Percentiles rank a stretch among this genome's conserved stretches.
phyloP scores from a whole-genome alignment of 2,329 filamentous ascomycete species.

The Pseudopithomyces chartarum region DNA sequence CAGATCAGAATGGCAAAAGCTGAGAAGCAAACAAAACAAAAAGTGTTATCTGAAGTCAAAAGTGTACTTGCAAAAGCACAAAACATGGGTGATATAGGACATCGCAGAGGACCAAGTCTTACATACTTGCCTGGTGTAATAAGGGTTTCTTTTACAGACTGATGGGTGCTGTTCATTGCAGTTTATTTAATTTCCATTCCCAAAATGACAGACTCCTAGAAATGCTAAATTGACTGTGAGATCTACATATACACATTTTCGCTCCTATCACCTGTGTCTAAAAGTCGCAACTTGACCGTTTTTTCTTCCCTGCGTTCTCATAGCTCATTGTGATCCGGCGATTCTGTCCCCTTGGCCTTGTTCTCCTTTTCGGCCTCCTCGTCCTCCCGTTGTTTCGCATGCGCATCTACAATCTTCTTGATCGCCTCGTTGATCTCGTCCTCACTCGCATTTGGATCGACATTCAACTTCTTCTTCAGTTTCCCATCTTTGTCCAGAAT shows the following conservation, averaged over 20 bases:
- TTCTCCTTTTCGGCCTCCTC: conserved; percentile 22
- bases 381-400: conserved; percentile 14
- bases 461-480: conserved; percentile 30
- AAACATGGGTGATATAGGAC: too few relatives aligned
- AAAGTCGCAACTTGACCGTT: neutral
- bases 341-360: conserved; percentile 9
- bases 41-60: too few relatives aligned
- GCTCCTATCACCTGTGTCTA: neutral
- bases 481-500: conserved; percentile 25
- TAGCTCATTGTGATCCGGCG: conserved; percentile 23
- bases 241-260: conserved; percentile 7
- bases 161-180: neutral
- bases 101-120: too few relatives aligned
- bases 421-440: conserved; percentile 55
- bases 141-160: neutral
- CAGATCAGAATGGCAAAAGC: too few relatives aligned
- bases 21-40: too few relatives aligned
- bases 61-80: too few relatives aligned
- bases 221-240: neutral
- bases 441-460: conserved; percentile 37
- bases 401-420: conserved; percentile 41
- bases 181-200: neutral
- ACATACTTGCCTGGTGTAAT: too few relatives aligned
- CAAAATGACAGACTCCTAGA: conserved; percentile 1
- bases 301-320: neutral